Evolutionary conservation across 2,329 filamentous ascomycete species (phyloP).

Genomic region (Pseudogymnoascus sp.): DNA sequence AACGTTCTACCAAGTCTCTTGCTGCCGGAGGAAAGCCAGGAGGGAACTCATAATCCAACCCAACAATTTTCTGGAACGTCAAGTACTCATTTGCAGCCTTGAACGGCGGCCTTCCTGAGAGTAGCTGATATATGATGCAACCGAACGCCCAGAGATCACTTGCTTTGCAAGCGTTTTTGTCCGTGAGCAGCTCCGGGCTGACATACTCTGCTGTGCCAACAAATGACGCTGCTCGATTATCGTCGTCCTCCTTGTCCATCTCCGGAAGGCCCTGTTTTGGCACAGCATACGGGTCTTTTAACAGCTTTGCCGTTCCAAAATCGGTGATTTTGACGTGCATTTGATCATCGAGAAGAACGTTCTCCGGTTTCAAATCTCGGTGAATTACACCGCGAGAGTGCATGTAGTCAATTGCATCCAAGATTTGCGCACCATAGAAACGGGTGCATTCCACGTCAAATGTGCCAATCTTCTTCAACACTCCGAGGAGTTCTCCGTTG

Average conservation of each 20-base stretch:
- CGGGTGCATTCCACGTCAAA: conserved; percentile 92
- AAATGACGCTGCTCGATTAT: conserved; percentile 80
- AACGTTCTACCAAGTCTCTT: conserved; percentile 79
- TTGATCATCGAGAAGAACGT: conserved; percentile 86
- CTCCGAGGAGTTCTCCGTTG: conserved; percentile 83
- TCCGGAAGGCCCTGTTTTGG: conserved; percentile 16
- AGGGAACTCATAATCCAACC: conserved; percentile 88
- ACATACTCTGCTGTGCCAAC: conserved; percentile 98
- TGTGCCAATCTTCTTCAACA: conserved; percentile 86
- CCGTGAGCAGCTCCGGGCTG: conserved; percentile 90
- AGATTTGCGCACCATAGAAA: conserved; percentile 92
- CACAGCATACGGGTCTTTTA: conserved; percentile 50
- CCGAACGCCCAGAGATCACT: conserved; percentile 98
- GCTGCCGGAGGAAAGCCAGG: conserved; percentile 78
- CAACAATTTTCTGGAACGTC: conserved; percentile 97
- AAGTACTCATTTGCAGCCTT: conserved; percentile 93
- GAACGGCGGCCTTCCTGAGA: conserved; percentile 94
- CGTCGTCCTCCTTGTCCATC: conserved; percentile 38
- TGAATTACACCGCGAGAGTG: conserved; percentile 93
- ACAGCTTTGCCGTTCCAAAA: conserved; percentile 94
- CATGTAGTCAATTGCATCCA: conserved; percentile 97
- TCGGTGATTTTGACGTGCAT: conserved; percentile 99
- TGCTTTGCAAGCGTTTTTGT: conserved; percentile 94
- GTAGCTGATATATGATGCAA: conserved; percentile 92
- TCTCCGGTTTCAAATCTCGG: conserved; percentile 92